Conservation (phyloP, 2,329 filamentous ascomycete genomes). For the Xylaria sp. region DNA sequence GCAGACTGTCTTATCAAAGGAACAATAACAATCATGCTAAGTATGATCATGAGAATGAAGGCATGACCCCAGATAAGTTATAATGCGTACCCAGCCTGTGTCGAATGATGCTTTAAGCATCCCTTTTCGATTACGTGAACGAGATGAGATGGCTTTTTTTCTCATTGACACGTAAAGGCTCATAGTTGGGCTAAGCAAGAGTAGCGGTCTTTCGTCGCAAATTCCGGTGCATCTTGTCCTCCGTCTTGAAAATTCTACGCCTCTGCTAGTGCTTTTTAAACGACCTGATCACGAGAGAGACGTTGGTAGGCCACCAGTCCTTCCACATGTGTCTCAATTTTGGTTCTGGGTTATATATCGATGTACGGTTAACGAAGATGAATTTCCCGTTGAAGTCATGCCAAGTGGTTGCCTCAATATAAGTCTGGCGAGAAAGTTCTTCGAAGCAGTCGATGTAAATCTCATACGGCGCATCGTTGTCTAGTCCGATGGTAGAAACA, state of each 20-base stretch:
- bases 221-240: conserved; percentile 12
- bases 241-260: conserved; percentile 15
- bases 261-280: conserved; percentile 4
- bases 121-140: neutral
- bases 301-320: conserved; percentile 16
- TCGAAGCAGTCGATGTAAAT: conserved; percentile 18
- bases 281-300: conserved; percentile 10
- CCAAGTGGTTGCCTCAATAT: neutral
- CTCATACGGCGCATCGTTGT: neutral
- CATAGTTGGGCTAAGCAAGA: neutral
- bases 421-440: conserved; percentile 1
- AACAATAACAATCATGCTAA: neutral
- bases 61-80: neutral
- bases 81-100: neutral
- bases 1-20: neutral
- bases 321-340: conserved; percentile 4
- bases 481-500: neutral
- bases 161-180: neutral
- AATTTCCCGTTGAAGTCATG: neutral
- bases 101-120: neutral
- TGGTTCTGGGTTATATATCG: conserved; percentile 14
- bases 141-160: neutral
- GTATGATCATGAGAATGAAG: neutral
- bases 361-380: conserved; percentile 1
- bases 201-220: neutral